Conservation (phyloP, 2,329 filamentous ascomycete species). For the Pseudocercospora cruenta region DNA sequence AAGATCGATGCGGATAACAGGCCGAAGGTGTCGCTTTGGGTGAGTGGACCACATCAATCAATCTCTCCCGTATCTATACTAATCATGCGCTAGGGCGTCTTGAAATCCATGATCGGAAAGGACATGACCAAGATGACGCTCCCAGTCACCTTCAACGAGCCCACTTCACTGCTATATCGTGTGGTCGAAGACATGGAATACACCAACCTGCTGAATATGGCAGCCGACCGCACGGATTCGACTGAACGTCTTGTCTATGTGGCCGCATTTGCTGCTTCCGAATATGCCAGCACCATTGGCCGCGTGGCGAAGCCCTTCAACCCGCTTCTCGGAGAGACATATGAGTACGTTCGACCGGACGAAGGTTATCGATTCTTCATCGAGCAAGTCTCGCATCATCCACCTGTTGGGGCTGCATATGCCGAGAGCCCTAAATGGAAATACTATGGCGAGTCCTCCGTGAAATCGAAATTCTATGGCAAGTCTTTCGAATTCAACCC, state of each 20-base stretch:
- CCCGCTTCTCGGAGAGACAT: slow-evolving; percentile 91
- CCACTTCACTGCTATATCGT: slow-evolving; percentile 90
- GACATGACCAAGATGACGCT: slow-evolving; percentile 99
- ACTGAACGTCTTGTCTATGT: slow-evolving; percentile 93
- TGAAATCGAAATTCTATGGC: slow-evolving; percentile 96
- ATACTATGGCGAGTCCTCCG: slow-evolving; percentile 91
- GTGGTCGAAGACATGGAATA: slow-evolving; percentile 99
- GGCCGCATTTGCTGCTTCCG: slow-evolving; percentile 90
- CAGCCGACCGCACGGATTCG: slow-evolving; percentile 81
- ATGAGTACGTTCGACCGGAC: slow-evolving; percentile 92
- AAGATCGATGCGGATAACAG: slow-evolving; percentile 91
- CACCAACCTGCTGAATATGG: slow-evolving; percentile 84
- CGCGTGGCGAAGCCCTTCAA: slow-evolving; percentile 99
- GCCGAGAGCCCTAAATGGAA: slow-evolving; percentile 94
- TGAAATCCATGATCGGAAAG: slow-evolving; percentile 99
- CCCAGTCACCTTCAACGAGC: slow-evolving; percentile 97
- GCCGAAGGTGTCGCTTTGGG: slow-evolving; percentile 94
- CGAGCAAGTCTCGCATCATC: slow-evolving; percentile 97
- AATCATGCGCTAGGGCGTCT: slow-evolving; percentile 68
- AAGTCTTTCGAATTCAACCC: slow-evolving; percentile 97
- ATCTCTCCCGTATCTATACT: slow-evolving; percentile 24
- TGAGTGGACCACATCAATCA: slow-evolving; percentile 51
- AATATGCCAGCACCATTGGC: slow-evolving; percentile 95
- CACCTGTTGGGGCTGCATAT: slow-evolving; percentile 88
- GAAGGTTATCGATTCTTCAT: slow-evolving; percentile 98